phyloP scores from a whole-genome alignment of 2,329 filamentous ascomycete genomes.

The Uncinocarpus reesii region DNA sequence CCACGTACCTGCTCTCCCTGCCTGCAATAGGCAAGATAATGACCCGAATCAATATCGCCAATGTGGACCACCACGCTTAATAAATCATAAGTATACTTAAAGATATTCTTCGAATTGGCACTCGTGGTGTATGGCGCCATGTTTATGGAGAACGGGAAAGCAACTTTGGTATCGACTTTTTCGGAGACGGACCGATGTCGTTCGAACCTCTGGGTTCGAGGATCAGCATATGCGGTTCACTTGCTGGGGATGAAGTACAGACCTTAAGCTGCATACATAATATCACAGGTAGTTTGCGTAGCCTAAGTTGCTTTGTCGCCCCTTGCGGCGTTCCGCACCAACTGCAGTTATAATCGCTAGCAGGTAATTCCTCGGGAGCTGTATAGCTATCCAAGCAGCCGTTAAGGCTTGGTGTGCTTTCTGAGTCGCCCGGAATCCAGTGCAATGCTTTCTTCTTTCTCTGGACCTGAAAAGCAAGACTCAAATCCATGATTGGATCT shows the following conservation, averaged over 20 bases:
- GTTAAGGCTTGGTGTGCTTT: slow-evolving; percentile 48
- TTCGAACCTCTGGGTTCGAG: slow-evolving; percentile 52
- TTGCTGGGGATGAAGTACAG: slow-evolving; percentile 18
- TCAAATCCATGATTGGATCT: slow-evolving; percentile 85
- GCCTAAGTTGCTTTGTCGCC: slow-evolving; percentile 71
- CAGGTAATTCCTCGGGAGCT: slow-evolving; percentile 60
- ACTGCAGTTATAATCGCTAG: slow-evolving; percentile 75
- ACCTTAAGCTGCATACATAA: slow-evolving; percentile 90
- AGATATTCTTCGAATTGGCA: slow-evolving; percentile 33
- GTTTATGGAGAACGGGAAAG: slow-evolving; percentile 77
- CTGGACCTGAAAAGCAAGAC: slow-evolving; percentile 72
- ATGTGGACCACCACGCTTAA: slow-evolving; percentile 86
- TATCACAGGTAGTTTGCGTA: slow-evolving; percentile 77
- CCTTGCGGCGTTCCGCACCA: slow-evolving; percentile 66
- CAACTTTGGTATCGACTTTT: slow-evolving; percentile 78
- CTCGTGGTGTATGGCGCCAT: slow-evolving; percentile 81
- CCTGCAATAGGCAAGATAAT: slow-evolving; percentile 82
- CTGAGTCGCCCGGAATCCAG: slow-evolving; percentile 28
- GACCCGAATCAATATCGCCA: slow-evolving; percentile 82
- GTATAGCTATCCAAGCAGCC: slow-evolving; percentile 83
- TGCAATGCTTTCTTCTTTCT: slow-evolving; percentile 46
- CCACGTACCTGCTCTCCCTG: slow-evolving; percentile 57
- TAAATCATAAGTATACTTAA: slow-evolving; percentile 70
- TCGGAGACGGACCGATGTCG: slow-evolving; percentile 64
- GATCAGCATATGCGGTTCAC: background rate